Base-by-base conservation (phyloP, 306 rosid species). In the Rosa multiflora region DNA sequence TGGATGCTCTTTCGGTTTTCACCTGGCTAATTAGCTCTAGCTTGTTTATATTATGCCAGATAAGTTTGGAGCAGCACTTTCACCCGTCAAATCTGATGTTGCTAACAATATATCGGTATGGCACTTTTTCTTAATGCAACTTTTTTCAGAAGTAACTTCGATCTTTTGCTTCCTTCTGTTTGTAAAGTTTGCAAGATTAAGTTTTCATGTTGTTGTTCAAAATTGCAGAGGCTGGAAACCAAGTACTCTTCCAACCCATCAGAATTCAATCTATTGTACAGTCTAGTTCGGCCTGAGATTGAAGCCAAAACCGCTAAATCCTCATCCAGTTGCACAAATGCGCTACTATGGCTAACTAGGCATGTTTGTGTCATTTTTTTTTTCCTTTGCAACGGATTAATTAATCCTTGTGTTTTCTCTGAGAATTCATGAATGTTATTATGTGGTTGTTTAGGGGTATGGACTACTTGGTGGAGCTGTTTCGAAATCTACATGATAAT, bases 271-370 rank as follows among this genome's bases (percentile, higher is more conserved):
- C 82, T 52, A 72, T 67, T 91, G 75, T 91, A 86, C 78, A 86
- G 87, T 84, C 77, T 91, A 86, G 88, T 88, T 21, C 90, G 83
- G 61, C 43, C 55, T 59, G 97, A 91, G 83, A 77, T 91, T 80
- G 97, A 87, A 85, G 85, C 88, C 64, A 85, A 89, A 80, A 89
- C 88, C 1, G 75, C 88, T 2, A 91, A 91, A 84, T 76, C 87
- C 69, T 82, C 93, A 64, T 89, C 97, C 74, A 91, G 97, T 79
- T 89, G 97, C 85, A 67, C 97, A 79, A 91, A 89, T 80, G 90
- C 93, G 64, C 90, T 91, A 79, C 94, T 91, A 58, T 91, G 93
- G 97, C 82, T 91, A 71, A 91, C 97, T 32, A 89, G 93, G 94
- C 84, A 86, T 39, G 81, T 11, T 44, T 43, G 7, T 17, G 29